Conservation (phyloP, 2,329 filamentous ascomycete genomes). For the Colletotrichum scovillei region DNA sequence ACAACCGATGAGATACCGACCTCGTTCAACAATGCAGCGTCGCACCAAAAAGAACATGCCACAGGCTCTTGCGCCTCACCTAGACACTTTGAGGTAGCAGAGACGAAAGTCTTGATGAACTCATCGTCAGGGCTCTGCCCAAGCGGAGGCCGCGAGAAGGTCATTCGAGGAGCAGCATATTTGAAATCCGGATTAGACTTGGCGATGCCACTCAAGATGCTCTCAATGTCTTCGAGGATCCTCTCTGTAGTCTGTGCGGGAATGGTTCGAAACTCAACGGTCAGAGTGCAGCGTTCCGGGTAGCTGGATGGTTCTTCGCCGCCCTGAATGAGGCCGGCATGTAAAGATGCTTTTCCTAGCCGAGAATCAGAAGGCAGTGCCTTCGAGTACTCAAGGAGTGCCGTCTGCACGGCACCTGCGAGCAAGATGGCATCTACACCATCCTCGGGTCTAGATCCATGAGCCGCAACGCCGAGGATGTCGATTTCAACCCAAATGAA, state of each 20-base stretch:
- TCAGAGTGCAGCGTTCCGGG: conserved; percentile 59
- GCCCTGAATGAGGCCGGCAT: conserved; percentile 60
- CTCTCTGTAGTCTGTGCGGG: conserved; percentile 52
- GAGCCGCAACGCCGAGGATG: conserved; percentile 53
- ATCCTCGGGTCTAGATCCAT: conserved; percentile 55
- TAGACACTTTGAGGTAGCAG: conserved; percentile 40
- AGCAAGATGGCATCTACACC: conserved; percentile 63
- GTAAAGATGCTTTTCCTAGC: conserved; percentile 54
- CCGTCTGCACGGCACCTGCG: conserved; percentile 58
- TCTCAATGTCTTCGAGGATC: conserved; percentile 50
- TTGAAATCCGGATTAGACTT: conserved; percentile 50
- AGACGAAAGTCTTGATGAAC: conserved; percentile 8
- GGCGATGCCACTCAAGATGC: conserved; percentile 48
- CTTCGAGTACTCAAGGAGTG: conserved; percentile 55
- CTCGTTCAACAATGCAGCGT: conserved; percentile 59
- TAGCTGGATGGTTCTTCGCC: conserved; percentile 65
- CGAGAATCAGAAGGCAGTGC: conserved; percentile 46
- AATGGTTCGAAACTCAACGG: conserved; percentile 61
- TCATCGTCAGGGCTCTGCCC: conserved; percentile 45
- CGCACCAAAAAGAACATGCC: conserved; percentile 58
- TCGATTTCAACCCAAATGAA: conserved; percentile 59
- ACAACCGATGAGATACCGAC: conserved; percentile 58
- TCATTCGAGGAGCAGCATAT: conserved; percentile 50
- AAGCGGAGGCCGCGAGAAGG: conserved; percentile 56
- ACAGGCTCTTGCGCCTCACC: conserved; percentile 41